Base-by-base conservation (phyloP, 2,329 filamentous ascomycete species). In the Tolypocladium pustulatum region DNA sequence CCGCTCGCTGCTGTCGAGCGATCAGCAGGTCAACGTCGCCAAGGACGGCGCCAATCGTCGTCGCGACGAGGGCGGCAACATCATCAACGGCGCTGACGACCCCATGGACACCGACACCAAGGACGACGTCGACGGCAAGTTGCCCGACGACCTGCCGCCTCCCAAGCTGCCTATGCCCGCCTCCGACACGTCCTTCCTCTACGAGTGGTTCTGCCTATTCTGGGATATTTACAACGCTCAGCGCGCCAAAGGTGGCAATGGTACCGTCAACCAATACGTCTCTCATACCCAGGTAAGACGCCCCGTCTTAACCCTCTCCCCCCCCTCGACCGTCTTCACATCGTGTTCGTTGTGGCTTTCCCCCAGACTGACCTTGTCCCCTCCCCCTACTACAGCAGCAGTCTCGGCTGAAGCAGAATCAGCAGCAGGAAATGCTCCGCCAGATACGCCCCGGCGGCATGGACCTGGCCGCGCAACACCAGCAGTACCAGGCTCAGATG, bases 141-240 rank as follows among this genome's bases (percentile, higher is more conserved):
- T 88, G 51, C 89, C 90, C 0, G 83, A 87, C 59, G 91, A 96
- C 68, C 81, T 97, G 43, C 93, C 93, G 5, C 80, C 83, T 8
- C 87, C 91, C 15, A 85, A 85, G 62, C 78, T 91, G 7, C 85
- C 86, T 15, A 81, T 79, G 69, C 81, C 82, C 55, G 79, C 79
- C 61, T 81, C 81, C 58, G 88, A 88, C 67, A 89, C 83, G 62
- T 90, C 90, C 32, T 97, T 99, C 68, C 79, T 99, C n/a, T 88
- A 91, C 65, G 94, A 97, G 68, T 99, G 94, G 94, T 99, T 95
- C 78, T 90, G 87, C 69, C 82, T 97, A 57, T 99, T 99, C 73
- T 97, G 91, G 91, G 94, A 99, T 68, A 91, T 97, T 66, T 95
- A 89, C 74, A 86, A 86, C 69, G 90, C 91, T 58, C 89, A 93